A percentile compares a stretch with the other conserved stretches of the same genome.
Evolutionary conservation across 2,329 filamentous ascomycete genomes (phyloP).

Genomic region (Madurella mycetomatis): DNA sequence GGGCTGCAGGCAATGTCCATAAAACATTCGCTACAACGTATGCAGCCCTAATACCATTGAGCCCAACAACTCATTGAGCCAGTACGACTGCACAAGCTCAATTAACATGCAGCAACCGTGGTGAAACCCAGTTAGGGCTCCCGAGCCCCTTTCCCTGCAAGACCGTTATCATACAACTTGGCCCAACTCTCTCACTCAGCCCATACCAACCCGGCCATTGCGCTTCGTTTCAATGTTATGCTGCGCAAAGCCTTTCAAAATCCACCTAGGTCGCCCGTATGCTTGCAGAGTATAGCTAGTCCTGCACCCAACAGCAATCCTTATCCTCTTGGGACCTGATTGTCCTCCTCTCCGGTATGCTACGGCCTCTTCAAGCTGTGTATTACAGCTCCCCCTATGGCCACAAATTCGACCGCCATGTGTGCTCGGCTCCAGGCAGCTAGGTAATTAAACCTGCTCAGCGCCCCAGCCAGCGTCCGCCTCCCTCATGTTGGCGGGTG

Average conservation of each 20-base stretch:
- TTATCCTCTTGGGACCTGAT: background rate
- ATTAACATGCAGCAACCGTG: no score
- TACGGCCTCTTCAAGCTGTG: background rate
- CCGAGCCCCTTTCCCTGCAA: background rate
- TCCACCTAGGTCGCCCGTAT: background rate
- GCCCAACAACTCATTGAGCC: no score
- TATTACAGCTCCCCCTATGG: background rate
- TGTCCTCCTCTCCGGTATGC: background rate
- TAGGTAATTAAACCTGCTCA: slow-evolving; percentile 60
- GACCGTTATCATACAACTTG: slow-evolving; percentile 8
- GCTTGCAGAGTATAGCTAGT: background rate
- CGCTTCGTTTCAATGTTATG: background rate
- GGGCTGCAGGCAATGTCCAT: no score
- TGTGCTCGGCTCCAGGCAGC: background rate
- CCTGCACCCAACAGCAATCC: background rate
- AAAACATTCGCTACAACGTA: no score
- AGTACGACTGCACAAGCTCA: no score
- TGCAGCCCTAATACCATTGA: no score
- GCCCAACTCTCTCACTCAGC: background rate
- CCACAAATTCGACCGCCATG: background rate
- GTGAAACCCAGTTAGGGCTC: no score
- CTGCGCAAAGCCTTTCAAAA: background rate
- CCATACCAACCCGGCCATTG: background rate
- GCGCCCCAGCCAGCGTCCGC: slow-evolving; percentile 71
- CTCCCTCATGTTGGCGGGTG: slow-evolving; percentile 77